Evolutionary conservation across 2,329 filamentous ascomycete species (phyloP), one percentile per base, ranked within the genome.

Genomic region (Colletotrichum zoysiae): DNA sequence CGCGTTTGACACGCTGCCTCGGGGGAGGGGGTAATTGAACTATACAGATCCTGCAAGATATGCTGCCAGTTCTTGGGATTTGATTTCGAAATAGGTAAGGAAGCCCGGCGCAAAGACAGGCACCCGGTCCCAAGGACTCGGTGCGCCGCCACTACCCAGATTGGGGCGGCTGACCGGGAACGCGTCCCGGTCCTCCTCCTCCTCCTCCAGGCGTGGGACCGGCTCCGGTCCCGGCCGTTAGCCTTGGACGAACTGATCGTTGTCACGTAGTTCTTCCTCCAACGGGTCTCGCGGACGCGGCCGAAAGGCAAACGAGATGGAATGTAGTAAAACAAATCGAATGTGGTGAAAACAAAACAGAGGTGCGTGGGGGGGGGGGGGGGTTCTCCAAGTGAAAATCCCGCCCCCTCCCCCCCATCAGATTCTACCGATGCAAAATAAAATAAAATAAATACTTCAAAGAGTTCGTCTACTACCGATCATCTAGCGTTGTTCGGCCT

Each of bases 211-310:
- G 50, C n/a, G 53, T n/a, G 26, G 65, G 12, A 63, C 69, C 69
- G 69, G 69, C 65, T 68, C 62, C 57, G 30, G 44, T 71, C 18
- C 69, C 65, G 65, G 69, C 58, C 64, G 26, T 26, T 26, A 3
- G 26, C 26, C 26, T 26, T 26, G 26, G 26, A 26, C 3, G 26
- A 26, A 26, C 26, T 26, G 26, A 26, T 26, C 26, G 3, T 26
- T 26, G 26, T 26, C 26, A 26, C 26, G 26, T 26, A 26, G 26
- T 26, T 26, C 26, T 26, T 26, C 3, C 26, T 26, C 26, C 26
- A 26, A 26, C 3, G 26, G 26, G 3, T 3, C 26, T 4, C 18
- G 30, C 3, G 20, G 16, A 33, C 8, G 48, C 9, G 16, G 20
- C 20, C 42, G 5, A 61, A 38, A 56, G 33, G 35, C 40, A 56